Base-by-base conservation (phyloP, 768 basidiomycete genomes). In the Hypsizygus marmoreus region DNA sequence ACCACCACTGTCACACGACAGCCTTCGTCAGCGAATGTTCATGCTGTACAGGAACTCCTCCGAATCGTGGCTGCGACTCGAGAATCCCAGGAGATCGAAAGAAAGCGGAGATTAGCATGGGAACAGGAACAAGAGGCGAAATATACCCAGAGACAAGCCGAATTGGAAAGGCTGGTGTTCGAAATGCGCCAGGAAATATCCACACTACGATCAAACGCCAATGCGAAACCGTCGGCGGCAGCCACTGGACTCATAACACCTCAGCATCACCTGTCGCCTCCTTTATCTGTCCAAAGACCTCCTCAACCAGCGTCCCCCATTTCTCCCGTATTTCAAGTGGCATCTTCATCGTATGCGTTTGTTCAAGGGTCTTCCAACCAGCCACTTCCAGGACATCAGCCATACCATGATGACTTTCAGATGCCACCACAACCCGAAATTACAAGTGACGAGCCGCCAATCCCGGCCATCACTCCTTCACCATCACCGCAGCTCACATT, bases 81-180 rank as follows among this genome's bases (percentile, higher is more conserved):
- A 51, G 77, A 86, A 24, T 77, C 80, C 0, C 79, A 82, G 34
- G 82, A 84, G 40, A 71, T 67, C 13, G 88, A 89, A 51, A 67
- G 71, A 29, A 77, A 70, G 51, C 74, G 88, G 14, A 71, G 86
- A 37, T 43, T 74, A 6, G 76, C 70, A 28, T 89, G 88, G 86
- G 88, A 90, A 55, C 71, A 76, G 52, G 81, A 84, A 46, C 82
- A 86, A 50, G 88, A 88, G 65, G 74, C 74, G 8, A 84, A 74
- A 55, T 74, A 71, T 40, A 54, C 64, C 11, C 76, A 80, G 51
- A 64, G 71, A 35, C 78, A 85, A 47, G 77, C 75, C 20, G 80
- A 84, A 57, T 76, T 79, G 69, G 81, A 86, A 55, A 66, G 71
- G 16, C 73, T 74, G 37, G 69, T 88, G 51, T 51, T 70, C 3